These are phyloP conservation scores for Fusarium domesticum DNA, from an alignment of 2,329 filamentous ascomycete species.

Conservation along the genomic window DNA sequence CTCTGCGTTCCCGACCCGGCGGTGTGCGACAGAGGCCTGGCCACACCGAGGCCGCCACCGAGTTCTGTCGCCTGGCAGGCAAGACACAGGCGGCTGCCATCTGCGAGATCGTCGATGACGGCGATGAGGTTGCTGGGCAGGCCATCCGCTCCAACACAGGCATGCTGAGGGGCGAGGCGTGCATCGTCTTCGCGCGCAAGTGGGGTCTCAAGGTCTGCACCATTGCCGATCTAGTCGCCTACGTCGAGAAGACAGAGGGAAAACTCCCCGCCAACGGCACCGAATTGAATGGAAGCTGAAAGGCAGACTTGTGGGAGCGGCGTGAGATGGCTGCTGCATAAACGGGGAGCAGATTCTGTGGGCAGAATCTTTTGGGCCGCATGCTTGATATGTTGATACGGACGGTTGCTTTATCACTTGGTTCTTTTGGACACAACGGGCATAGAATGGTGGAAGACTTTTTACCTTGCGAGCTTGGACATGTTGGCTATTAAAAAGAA, in stretches of 20 bases:
- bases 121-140: constrained; percentile 65
- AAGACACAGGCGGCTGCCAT: constrained; percentile 78
- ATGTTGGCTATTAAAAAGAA: background rate
- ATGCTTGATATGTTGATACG: background rate
- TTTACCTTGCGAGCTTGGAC: background rate
- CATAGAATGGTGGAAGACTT: background rate
- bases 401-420: background rate
- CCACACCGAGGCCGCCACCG: constrained; percentile 91
- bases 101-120: constrained; percentile 87
- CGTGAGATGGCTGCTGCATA: background rate
- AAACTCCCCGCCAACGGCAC: constrained; percentile 45
- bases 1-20: constrained; percentile 72
- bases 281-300: constrained; percentile 20
- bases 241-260: constrained; percentile 74
- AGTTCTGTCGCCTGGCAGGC: constrained; percentile 83
- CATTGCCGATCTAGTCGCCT: constrained; percentile 81
- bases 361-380: background rate
- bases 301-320: background rate
- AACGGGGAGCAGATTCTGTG: background rate
- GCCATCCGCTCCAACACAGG: constrained; percentile 65
- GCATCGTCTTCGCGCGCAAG: constrained; percentile 79
- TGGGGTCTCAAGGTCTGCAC: constrained; percentile 94
- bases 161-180: constrained; percentile 90
- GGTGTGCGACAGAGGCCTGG: constrained; percentile 77
- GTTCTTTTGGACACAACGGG: background rate